Conservation (phyloP, 768 basidiomycete genomes). For the Trametes elegans region DNA sequence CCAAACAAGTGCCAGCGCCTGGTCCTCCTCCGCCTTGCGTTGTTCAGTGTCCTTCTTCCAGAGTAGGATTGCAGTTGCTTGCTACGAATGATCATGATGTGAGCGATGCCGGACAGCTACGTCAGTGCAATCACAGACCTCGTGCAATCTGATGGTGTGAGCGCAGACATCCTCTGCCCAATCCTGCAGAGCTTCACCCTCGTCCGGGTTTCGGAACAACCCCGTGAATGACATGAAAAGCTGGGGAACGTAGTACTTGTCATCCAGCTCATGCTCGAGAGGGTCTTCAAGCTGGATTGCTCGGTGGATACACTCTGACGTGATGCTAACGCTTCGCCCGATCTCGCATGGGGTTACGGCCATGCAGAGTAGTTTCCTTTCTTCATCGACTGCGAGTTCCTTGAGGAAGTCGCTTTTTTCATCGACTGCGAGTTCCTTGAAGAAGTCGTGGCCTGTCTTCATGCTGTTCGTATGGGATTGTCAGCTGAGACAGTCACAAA, state of each 20-base stretch:
- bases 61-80: not conserved
- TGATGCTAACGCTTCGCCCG: no score
- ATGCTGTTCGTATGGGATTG: not conserved
- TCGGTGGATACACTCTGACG: no score
- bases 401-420: no score
- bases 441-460: not conserved
- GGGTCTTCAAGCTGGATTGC: not conserved
- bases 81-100: no score
- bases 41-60: not conserved
- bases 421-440: no score
- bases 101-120: not conserved
- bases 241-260: not conserved
- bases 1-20: not conserved
- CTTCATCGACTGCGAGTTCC: not conserved
- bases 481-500: no score
- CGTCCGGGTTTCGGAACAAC: not conserved
- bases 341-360: not conserved
- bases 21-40: not conserved
- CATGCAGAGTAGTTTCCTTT: not conserved
- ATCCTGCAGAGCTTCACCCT: not conserved
- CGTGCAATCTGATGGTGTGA: not conserved
- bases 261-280: not conserved
- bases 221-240: not conserved
- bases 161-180: not conserved
- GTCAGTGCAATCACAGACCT: not conserved